Base-by-base conservation (phyloP, 768 basidiomycete genomes). In the Termitomyces eurrhizus region DNA sequence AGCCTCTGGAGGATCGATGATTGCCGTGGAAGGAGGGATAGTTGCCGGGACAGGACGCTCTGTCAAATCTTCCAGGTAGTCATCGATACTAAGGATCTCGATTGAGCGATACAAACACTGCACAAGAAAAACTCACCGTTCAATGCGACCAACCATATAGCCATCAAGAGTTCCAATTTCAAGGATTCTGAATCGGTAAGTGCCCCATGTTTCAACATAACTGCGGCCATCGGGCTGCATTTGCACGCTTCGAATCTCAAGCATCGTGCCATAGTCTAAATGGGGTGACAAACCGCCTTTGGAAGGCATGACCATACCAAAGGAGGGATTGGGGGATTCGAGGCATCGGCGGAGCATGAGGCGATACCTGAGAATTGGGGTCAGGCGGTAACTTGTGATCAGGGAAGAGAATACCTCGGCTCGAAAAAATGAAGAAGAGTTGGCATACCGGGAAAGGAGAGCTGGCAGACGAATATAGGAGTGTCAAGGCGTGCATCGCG, bases 261-360 rank as follows among this genome's bases (percentile, higher is more conserved):
- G 82, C 88, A 98, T 95, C 44, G 95, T 98, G 4, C 96, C 96
- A 73, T 90, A 99, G 61, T 93, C 87, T 65, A 78, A 72, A 39
- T 81, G 78, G 21, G 78, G 63, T 4, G 70, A 65, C 4, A 72
- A 59, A 11, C 65, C 68, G 54, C 83, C 72, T 62, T 74, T 73
- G 4, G 79, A 73, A 37, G 91, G 87, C 77, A 96, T 87, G 68
- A 97, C 83, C 92, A 98, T 98, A 41, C 96, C 96, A 73, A 98
- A 97, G 26, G 80, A 79, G n/a, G 92, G 92, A 46, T 76, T 77
- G 5, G 83, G 78, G 16, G 82, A 85, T 67, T 93, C 88, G 59
- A 98, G 87, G 70, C 91, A 94, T n/a, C 96, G 87, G 26, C 96
- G 90, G 57, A 98, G 88, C 96, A 98, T 98, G 54, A 98, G 81